Conservation (phyloP, 108 stramenopile species). For the Stephanodiscus triporus region DNA sequence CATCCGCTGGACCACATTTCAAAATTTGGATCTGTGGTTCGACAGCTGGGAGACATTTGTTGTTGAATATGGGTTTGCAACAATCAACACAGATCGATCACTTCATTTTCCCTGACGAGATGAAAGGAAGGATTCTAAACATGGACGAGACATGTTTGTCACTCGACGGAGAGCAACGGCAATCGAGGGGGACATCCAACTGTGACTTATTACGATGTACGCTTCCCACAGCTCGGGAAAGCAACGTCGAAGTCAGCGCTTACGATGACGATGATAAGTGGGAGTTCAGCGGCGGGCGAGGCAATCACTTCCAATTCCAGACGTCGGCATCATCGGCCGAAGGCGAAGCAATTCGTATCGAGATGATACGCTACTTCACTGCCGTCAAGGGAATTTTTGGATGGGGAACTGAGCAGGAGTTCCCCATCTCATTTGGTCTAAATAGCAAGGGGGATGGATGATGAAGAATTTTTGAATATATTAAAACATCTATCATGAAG, state of each 20-base stretch:
- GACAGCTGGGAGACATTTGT: slow-evolving; percentile 3
- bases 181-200: slow-evolving; percentile 1
- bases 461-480: slow-evolving; percentile 10
- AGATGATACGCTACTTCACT: too few species aligned
- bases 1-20: slow-evolving; percentile 1
- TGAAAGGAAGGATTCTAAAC: slow-evolving; percentile 4
- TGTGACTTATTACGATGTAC: too few species aligned
- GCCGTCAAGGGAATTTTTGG: too few species aligned
- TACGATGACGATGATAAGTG: too few species aligned
- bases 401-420: too few species aligned
- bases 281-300: too few species aligned
- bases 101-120: background rate
- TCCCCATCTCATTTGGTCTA: background rate
- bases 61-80: background rate
- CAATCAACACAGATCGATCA: background rate
- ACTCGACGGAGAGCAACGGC: slow-evolving; percentile 13
- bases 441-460: slow-evolving; percentile 33
- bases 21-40: background rate
- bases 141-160: slow-evolving; percentile 9
- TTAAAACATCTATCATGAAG: slow-evolving; percentile 12
- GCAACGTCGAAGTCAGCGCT: too few species aligned
- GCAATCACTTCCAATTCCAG: too few species aligned
- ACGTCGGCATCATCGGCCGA: too few species aligned
- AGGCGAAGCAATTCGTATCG: too few species aligned
- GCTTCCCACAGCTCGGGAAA: too few species aligned